These are phyloP conservation scores for Pichia sp. DNA, from an alignment of 1,139 yeast genomes.

Conservation along the genomic window DNA sequence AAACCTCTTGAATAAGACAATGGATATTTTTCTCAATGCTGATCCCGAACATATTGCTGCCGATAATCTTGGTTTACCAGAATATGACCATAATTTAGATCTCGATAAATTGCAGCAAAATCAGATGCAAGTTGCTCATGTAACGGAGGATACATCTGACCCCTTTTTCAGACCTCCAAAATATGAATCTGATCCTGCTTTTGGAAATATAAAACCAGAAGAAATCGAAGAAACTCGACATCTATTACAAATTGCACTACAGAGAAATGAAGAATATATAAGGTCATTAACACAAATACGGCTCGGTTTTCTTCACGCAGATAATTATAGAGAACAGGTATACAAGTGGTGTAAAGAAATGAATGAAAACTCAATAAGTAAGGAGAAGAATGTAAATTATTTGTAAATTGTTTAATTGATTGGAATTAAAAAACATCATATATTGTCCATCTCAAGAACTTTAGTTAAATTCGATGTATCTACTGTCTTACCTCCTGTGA, in stretches of 20 bases:
- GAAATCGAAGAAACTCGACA: conserved; percentile 61
- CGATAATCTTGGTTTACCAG: conserved; percentile 56
- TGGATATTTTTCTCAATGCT: conserved; percentile 80
- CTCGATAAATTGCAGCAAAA: conserved; percentile 17
- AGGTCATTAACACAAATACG: conserved; percentile 67
- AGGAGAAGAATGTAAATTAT: conserved; percentile 8
- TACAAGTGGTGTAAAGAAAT: conserved; percentile 81
- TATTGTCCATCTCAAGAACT: conserved; percentile 30
- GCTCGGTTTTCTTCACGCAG: conserved; percentile 70
- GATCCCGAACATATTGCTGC: conserved; percentile 65
- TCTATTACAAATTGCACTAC: conserved; percentile 63
- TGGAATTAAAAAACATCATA: neutral
- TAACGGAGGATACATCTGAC: conserved; percentile 29
- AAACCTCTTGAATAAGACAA: conserved; percentile 58
- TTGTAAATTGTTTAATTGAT: neutral
- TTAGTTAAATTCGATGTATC: conserved; percentile 26
- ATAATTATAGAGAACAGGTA: conserved; percentile 60
- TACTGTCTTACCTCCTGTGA: conserved; percentile 24
- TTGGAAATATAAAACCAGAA: conserved; percentile 40
- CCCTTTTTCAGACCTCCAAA: conserved; percentile 62
- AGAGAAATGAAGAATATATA: conserved; percentile 85
- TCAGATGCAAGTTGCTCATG: conserved; percentile 15
- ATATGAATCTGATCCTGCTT: conserved; percentile 29
- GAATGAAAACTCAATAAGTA: conserved; percentile 50
- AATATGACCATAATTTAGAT: conserved; percentile 55